Base-by-base conservation (phyloP, 2,329 filamentous ascomycete species). In the Fusarium torreyae region DNA sequence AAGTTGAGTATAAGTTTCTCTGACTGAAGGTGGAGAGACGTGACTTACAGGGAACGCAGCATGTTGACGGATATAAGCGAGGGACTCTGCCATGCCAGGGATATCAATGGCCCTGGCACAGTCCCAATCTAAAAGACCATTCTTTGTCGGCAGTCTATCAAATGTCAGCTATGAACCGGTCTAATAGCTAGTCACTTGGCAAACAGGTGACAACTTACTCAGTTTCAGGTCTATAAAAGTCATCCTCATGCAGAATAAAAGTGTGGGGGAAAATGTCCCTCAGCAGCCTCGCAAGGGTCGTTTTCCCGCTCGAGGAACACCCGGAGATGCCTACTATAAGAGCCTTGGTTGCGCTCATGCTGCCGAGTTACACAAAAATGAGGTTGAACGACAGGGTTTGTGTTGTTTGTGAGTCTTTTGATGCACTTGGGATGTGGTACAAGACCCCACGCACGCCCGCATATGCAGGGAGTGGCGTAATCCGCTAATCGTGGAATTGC, bases 281-380 rank as follows among this genome's bases (percentile, higher is more conserved):
- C 18, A 99, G 85, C 14, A 98, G 86, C 4, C 95, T 89, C 20
- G 94, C 92, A 15, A 99, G 87, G 4, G 96, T 98, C 4, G 96
- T 98, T 83, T 99, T 99, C 63, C 96, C 96, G 74, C 92, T 95
- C 5, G 92, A 97, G 3, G 95, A 98, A 69, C 92, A 93, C 57
- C 96, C 96, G 39, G 93, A 97, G 61, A 98, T 89, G 63, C 90
- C 94, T 56, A 98, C 83, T 43, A 97, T 83, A 63, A 95, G 77
- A 38, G 86, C 85, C 51, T 82, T 85, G 20, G 72, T 77, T n/a
- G 77, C 69, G 5, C 61, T 63, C 79, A 83, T 83, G 9, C 34
- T 69, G 46, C 15, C 38, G 24, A 48, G 57, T 33, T 18, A 40
- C 39, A 13, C 33, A 17, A 40, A 26, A 6, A 31, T 46, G n/a